These are phyloP conservation scores for Fusarium neocosmosporiellum DNA, from an alignment of 2,329 filamentous ascomycete species.

Conservation along the genomic window DNA sequence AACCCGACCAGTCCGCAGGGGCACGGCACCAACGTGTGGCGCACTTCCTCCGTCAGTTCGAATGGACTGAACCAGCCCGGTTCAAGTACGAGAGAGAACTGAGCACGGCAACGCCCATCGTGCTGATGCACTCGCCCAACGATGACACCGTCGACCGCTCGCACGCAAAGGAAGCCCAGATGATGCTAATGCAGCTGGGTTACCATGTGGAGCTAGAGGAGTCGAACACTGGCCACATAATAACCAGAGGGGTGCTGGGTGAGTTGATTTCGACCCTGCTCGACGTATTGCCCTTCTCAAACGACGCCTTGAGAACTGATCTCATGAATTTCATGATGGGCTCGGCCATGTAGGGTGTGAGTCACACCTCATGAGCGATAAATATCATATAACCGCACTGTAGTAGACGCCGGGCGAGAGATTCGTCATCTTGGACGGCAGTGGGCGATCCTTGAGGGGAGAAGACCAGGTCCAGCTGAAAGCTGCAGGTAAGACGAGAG, in stretches of 20 bases:
- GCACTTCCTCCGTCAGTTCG: neutral
- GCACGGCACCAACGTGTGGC: neutral
- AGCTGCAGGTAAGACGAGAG: neutral
- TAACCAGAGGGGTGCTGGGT: neutral
- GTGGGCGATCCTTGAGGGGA: neutral
- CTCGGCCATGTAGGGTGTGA: neutral
- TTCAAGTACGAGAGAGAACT: neutral
- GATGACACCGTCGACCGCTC: neutral
- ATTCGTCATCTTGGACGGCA: neutral
- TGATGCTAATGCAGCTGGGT: neutral
- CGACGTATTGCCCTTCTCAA: neutral
- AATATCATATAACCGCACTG: neutral
- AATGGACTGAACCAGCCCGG: neutral
- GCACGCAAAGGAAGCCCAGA: neutral
- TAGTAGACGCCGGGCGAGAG: neutral
- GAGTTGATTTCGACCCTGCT: neutral
- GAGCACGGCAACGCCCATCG: conserved; percentile 1
- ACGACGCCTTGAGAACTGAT: neutral
- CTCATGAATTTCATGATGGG: neutral
- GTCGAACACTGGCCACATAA: neutral
- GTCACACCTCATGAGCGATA: neutral
- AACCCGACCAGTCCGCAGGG: neutral
- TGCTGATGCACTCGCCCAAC: conserved; percentile 1
- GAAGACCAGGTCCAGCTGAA: neutral
- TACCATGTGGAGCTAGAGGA: neutral